Evolutionary conservation across 192 early-diverging fungal species (phyloP).

Genomic region (Dissophora globulifera): DNA sequence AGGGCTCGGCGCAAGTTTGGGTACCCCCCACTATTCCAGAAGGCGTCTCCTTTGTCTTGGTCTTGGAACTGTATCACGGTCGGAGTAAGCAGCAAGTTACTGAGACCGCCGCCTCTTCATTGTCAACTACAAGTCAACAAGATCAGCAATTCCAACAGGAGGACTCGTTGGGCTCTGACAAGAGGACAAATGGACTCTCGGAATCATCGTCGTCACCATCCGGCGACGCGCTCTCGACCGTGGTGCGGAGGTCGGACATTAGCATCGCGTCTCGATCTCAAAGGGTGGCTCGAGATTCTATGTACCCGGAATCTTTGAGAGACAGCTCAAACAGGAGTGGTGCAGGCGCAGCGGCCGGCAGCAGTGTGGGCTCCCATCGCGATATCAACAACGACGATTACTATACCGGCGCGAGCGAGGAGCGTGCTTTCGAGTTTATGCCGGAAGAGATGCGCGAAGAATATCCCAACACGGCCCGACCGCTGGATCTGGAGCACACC

Average conservation of each 20-base stretch:
- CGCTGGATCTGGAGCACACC: slow-evolving; percentile 35
- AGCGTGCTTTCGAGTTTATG: slow-evolving; percentile 24
- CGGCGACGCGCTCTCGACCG: slow-evolving; percentile 5
- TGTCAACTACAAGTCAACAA: neutral
- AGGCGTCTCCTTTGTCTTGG: slow-evolving; percentile 26
- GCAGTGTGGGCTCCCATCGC: slow-evolving; percentile 4
- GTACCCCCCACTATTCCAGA: slow-evolving; percentile 27
- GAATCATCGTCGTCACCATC: neutral
- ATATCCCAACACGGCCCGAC: slow-evolving; percentile 30
- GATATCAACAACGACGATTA: slow-evolving; percentile 39
- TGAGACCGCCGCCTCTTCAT: neutral
- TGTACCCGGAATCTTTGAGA: neutral
- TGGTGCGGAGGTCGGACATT: slow-evolving; percentile 38
- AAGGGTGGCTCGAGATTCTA: neutral
- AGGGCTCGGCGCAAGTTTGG: slow-evolving; percentile 24
- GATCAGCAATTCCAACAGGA: neutral
- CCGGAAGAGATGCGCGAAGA: slow-evolving; percentile 45
- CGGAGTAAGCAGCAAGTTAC: slow-evolving; percentile 31
- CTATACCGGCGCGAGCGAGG: slow-evolving; percentile 6
- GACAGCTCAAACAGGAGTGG: neutral
- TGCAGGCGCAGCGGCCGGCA: neutral
- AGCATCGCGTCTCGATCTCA: slow-evolving; percentile 13
- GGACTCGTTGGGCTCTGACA: neutral
- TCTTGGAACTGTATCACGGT: slow-evolving; percentile 42
- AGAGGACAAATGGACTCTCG: too few relatives aligned